Percentiles rank a stretch among this genome's conserved stretches.
These are phyloP conservation scores for Russula compacta DNA, from an alignment of 768 basidiomycete species.

Conservation along the genomic window DNA sequence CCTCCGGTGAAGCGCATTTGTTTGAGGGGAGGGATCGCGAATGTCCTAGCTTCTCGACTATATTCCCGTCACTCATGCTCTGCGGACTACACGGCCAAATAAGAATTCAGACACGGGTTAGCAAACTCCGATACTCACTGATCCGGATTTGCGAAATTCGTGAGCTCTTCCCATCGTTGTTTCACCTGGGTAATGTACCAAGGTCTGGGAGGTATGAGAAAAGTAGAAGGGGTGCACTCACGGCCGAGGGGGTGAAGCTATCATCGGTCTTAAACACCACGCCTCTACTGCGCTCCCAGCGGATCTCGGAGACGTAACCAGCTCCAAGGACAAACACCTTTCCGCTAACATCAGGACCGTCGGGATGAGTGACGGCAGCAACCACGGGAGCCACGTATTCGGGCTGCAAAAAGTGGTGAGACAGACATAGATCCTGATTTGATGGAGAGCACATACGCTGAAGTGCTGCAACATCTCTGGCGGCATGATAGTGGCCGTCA, in stretches of 20 bases:
- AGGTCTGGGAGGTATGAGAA: not conserved
- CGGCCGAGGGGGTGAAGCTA: slow-evolving; percentile 91
- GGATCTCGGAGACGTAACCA: slow-evolving; percentile 82
- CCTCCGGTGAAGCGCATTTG: slow-evolving; percentile 52
- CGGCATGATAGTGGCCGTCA: slow-evolving; percentile 95
- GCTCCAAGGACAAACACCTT: slow-evolving; percentile 90
- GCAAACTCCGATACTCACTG: slow-evolving; percentile 41
- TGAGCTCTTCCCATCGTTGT: slow-evolving; percentile 72
- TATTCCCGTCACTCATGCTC: slow-evolving; percentile 52
- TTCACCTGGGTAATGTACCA: slow-evolving; percentile 46
- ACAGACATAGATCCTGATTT: not conserved
- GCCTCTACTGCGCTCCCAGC: slow-evolving; percentile 90
- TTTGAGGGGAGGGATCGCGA: slow-evolving; percentile 62
- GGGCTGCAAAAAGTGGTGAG: slow-evolving; percentile 40
- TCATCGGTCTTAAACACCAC: slow-evolving; percentile 82
- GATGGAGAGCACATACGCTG: slow-evolving; percentile 36
- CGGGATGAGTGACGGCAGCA: slow-evolving; percentile 75
- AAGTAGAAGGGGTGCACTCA: slow-evolving; percentile 23
- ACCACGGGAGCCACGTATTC: slow-evolving; percentile 92
- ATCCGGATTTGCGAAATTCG: slow-evolving; percentile 63
- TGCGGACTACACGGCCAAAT: slow-evolving; percentile 44
- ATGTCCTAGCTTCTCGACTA: slow-evolving; percentile 49
- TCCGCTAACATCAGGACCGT: slow-evolving; percentile 70
- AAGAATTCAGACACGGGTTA: not conserved
- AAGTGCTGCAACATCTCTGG: slow-evolving; percentile 88